Conservation (phyloP, 2,329 filamentous ascomycete species). For the Hymenoscyphus fraxineus region DNA sequence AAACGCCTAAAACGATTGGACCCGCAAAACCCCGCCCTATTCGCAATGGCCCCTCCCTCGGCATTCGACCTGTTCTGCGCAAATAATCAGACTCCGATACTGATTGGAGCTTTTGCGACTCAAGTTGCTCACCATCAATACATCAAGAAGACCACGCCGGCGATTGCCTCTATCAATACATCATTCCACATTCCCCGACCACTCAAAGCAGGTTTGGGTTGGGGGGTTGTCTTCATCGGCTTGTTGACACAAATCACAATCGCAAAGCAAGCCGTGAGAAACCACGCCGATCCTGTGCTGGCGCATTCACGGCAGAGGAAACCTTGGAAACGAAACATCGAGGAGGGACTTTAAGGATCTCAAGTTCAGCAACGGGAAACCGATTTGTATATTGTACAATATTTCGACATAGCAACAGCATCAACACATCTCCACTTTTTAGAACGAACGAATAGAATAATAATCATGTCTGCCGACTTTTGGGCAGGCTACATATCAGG, state of each 20-base stretch:
- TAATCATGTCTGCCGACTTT: constrained; percentile 62
- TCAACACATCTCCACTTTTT: background rate
- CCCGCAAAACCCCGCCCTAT: background rate
- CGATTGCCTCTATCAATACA: constrained; percentile 12
- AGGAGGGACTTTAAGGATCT: constrained; percentile 6
- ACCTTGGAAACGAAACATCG: constrained; percentile 12
- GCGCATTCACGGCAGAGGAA: constrained; percentile 17
- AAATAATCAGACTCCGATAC: constrained; percentile 23
- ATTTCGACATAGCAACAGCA: background rate
- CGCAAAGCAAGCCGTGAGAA: constrained; percentile 22
- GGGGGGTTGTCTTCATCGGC: constrained; percentile 27
- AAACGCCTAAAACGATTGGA: background rate
- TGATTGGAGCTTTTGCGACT: constrained; percentile 23
- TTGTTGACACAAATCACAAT: constrained; percentile 28
- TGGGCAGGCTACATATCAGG: constrained; percentile 91
- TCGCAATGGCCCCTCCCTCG: constrained; percentile 22
- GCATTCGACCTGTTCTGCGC: constrained; percentile 25
- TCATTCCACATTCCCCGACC: constrained; percentile 18
- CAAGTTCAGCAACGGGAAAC: background rate
- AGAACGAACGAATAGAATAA: background rate
- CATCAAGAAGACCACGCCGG: constrained; percentile 21
- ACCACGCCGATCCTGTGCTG: constrained; percentile 25
- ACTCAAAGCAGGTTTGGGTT: constrained; percentile 27
- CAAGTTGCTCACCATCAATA: constrained; percentile 28
- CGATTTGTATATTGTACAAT: constrained; percentile 5